Evolutionary conservation across 805 yeast species (phyloP).

Genomic region (Monosporozyma unispora): DNA sequence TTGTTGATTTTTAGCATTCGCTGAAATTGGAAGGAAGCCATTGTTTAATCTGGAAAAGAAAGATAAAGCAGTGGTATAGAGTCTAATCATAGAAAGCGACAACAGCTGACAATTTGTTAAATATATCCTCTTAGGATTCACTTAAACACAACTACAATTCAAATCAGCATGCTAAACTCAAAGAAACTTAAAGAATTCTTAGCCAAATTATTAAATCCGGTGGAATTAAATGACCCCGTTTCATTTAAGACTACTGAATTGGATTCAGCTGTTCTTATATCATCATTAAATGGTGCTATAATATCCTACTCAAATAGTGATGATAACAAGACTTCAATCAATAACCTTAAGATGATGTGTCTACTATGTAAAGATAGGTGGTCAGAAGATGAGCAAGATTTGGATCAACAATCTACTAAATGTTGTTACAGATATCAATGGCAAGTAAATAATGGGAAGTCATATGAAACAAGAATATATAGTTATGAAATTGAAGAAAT

Average conservation of each 20-base stretch:
- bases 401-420: slow-evolving; percentile 7
- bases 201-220: slow-evolving; percentile 13
- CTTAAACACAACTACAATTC: neutral
- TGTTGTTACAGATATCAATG: slow-evolving; percentile 12
- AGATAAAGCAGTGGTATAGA: too few relatives aligned
- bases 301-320: slow-evolving; percentile 19
- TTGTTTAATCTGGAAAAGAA: too few relatives aligned
- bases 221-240: slow-evolving; percentile 10
- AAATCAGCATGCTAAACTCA: slow-evolving; percentile 17
- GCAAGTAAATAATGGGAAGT: slow-evolving; percentile 1
- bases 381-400: slow-evolving; percentile 22
- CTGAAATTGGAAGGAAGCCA: too few relatives aligned
- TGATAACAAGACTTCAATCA: slow-evolving; percentile 7
- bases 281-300: slow-evolving; percentile 24
- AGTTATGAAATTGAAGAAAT: slow-evolving; percentile 28
- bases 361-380: slow-evolving; percentile 28
- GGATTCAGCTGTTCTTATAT: slow-evolving; percentile 21
- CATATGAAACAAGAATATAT: slow-evolving; percentile 19
- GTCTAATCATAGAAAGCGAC: too few relatives aligned
- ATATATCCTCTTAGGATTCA: too few relatives aligned
- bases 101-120: too few relatives aligned
- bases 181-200: slow-evolving; percentile 17
- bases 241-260: slow-evolving; percentile 13
- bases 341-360: slow-evolving; percentile 28
- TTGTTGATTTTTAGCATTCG: too few relatives aligned